phyloP scores from a whole-genome alignment of 176 grass and related monocot species.

The Avena eriantha region DNA sequence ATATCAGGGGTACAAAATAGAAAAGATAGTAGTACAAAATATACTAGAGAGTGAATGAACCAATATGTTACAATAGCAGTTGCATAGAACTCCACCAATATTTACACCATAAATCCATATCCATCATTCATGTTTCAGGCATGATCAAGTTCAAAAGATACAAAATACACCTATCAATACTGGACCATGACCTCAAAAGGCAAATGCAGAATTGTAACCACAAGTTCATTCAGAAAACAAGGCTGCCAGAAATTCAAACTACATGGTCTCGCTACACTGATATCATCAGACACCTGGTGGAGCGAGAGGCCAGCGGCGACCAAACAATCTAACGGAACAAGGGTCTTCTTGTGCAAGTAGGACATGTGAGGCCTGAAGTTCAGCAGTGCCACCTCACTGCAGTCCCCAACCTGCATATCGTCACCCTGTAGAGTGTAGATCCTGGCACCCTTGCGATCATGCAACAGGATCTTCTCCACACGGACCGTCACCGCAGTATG shows the following conservation, averaged over 20 bases:
- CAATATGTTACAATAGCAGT: too few relatives aligned
- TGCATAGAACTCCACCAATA: too few relatives aligned
- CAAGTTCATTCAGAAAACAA: neutral
- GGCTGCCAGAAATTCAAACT: neutral
- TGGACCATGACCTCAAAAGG: neutral
- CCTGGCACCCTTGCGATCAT: conserved; percentile 15
- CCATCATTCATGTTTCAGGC: too few relatives aligned
- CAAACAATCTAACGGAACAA: conserved; percentile 40
- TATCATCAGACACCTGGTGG: neutral
- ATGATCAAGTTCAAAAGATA: too few relatives aligned
- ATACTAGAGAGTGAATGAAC: too few relatives aligned
- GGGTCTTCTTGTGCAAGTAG: conserved; percentile 40
- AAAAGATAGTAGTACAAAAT: too few relatives aligned
- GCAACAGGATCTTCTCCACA: conserved; percentile 40
- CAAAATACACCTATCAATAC: neutral
- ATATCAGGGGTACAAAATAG: too few relatives aligned
- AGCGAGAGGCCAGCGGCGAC: neutral
- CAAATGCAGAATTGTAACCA: neutral
- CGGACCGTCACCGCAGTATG: neutral
- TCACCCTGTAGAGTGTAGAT: conserved; percentile 14
- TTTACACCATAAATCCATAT: too few relatives aligned
- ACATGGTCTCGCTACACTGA: neutral
- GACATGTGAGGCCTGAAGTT: conserved; percentile 7
- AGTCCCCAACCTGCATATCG: neutral
- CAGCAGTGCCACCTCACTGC: conserved; percentile 30